phyloP scores from a whole-genome alignment of 1,139 yeast species.

The Geotrichum fermentans region DNA sequence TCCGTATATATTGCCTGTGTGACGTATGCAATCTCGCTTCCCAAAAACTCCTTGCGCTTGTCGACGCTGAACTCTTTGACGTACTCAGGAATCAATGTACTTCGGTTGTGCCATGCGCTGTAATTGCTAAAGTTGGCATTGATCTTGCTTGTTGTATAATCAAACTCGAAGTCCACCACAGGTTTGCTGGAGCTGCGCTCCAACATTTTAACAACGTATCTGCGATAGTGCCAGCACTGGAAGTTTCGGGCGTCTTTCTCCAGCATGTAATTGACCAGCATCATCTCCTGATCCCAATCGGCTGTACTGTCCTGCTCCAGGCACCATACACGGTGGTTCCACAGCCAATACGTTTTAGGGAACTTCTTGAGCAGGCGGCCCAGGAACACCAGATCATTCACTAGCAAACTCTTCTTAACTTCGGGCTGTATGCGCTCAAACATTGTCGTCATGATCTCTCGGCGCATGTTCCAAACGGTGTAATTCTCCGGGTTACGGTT shows the following conservation, averaged over 20 bases:
- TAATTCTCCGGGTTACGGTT: conserved; percentile 78
- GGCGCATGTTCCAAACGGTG: conserved; percentile 83
- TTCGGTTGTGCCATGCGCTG: conserved; percentile 93
- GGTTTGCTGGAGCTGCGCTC: conserved; percentile 40
- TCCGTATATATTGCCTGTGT: conserved; percentile 88
- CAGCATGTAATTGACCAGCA: conserved; percentile 62
- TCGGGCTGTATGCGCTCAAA: neutral
- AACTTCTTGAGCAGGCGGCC: conserved; percentile 54
- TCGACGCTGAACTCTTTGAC: conserved; percentile 31
- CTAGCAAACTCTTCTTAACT: conserved; percentile 41
- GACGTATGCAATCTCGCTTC: conserved; percentile 60
- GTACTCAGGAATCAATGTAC: conserved; percentile 58
- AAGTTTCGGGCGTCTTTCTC: conserved; percentile 72
- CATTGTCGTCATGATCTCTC: conserved; percentile 51
- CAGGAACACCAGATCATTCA: conserved; percentile 58
- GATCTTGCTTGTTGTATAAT: conserved; percentile 72
- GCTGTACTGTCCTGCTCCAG: conserved; percentile 51
- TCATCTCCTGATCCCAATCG: conserved; percentile 67
- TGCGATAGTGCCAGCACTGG: conserved; percentile 78
- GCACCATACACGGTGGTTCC: conserved; percentile 92
- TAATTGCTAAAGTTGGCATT: conserved; percentile 83
- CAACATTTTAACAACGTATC: conserved; percentile 57
- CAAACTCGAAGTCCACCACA: conserved; percentile 52
- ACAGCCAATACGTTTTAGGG: conserved; percentile 95
- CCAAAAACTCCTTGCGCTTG: conserved; percentile 41